phyloP scores from a whole-genome alignment of 495 filamentous ascomycete genomes.

The Evernia prunastri region DNA sequence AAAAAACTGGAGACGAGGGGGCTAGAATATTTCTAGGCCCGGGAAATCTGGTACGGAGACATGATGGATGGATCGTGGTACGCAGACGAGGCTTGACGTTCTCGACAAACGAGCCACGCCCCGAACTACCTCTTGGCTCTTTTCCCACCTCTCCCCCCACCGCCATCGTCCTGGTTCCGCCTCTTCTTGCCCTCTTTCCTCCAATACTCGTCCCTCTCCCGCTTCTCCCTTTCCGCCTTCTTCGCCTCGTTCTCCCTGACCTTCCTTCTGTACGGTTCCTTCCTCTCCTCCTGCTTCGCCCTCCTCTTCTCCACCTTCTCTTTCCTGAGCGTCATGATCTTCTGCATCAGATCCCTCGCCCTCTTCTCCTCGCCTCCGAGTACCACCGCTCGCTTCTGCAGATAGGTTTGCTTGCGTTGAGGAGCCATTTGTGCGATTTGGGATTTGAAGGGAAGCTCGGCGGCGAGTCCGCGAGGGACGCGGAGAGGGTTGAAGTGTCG shows the following conservation, averaged over 20 bases:
- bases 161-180: constrained; percentile 52
- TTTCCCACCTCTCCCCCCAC: constrained; percentile 56
- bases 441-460: constrained; percentile 84
- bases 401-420: constrained; percentile 76
- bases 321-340: constrained; percentile 83
- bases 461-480: constrained; percentile 76
- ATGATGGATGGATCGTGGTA: no score
- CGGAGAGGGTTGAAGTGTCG: constrained; percentile 92
- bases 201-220: constrained; percentile 91
- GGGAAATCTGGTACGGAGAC: no score
- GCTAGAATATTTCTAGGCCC: no score
- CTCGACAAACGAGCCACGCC: no score
- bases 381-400: constrained; percentile 90
- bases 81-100: no score
- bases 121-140: constrained; percentile 30
- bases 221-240: constrained; percentile 74
- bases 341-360: constrained; percentile 85
- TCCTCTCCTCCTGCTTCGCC: constrained; percentile 77
- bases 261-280: constrained; percentile 70
- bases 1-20: no score
- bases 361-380: constrained; percentile 76
- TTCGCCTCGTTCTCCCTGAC: constrained; percentile 74
- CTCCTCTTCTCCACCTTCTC: constrained; percentile 78
- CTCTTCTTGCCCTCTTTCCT: constrained; percentile 90
- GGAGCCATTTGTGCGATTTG: constrained; percentile 78